phyloP scores from a whole-genome alignment of 768 basidiomycete species.

The Calocybe gangraenosa region DNA sequence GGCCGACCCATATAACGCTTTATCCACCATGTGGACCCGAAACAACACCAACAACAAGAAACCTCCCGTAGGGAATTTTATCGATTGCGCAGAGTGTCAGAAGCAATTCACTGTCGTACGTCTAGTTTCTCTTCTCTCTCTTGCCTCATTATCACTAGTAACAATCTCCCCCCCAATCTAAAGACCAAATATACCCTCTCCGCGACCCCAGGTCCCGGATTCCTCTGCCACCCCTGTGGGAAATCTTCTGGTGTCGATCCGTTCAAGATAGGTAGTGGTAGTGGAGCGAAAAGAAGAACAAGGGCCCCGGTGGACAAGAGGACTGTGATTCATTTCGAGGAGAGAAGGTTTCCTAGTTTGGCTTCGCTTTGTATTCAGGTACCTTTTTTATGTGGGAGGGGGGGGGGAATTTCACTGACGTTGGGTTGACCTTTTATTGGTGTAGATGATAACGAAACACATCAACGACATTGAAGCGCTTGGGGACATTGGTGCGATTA shows the following conservation, averaged over 20 bases:
- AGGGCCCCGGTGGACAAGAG: constrained; percentile 64
- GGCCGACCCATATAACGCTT: constrained; percentile 64
- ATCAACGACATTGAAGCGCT: constrained; percentile 88
- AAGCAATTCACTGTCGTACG: constrained; percentile 87
- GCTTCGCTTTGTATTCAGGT: constrained; percentile 82
- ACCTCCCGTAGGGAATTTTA: constrained; percentile 75
- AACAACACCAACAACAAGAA: constrained; percentile 35
- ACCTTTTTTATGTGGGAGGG: background rate
- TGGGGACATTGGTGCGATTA: constrained; percentile 83
- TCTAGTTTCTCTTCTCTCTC: constrained; percentile 16
- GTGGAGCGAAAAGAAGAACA: constrained; percentile 57
- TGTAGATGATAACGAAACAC: constrained; percentile 76
- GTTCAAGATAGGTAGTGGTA: constrained; percentile 78
- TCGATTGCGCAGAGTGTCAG: constrained; percentile 75
- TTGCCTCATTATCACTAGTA: too few species aligned
- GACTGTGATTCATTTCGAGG: constrained; percentile 65
- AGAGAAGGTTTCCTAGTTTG: constrained; percentile 63
- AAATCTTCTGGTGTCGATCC: constrained; percentile 77
- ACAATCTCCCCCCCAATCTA: background rate
- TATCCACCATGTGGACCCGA: constrained; percentile 46
- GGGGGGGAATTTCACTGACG: too few species aligned
- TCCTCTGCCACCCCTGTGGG: constrained; percentile 81
- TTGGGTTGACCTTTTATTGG: background rate
- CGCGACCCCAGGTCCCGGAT: constrained; percentile 65
- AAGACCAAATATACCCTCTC: constrained; percentile 88